phyloP scores from a whole-genome alignment of 371 early-diverging fungal species.

The Synchytrium microbalum region DNA sequence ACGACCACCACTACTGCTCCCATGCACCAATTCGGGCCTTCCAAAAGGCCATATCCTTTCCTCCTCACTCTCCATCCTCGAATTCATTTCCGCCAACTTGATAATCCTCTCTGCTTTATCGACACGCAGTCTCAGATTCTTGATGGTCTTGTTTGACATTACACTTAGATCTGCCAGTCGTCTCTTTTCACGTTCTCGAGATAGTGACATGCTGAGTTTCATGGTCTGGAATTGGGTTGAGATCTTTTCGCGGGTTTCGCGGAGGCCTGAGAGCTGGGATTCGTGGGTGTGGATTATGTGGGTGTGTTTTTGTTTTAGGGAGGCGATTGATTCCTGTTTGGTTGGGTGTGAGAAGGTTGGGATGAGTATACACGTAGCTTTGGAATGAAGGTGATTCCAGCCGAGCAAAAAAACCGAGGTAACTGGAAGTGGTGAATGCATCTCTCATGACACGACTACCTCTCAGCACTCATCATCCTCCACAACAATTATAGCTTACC shows the following conservation, averaged over 20 bases:
- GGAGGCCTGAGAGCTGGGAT: slow-evolving; percentile 28
- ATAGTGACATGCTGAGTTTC: slow-evolving; percentile 40
- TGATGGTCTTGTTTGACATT: slow-evolving; percentile 30
- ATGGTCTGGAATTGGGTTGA: slow-evolving; percentile 42
- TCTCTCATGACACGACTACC: no score
- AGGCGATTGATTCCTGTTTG: slow-evolving; percentile 36
- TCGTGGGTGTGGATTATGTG: slow-evolving; percentile 36
- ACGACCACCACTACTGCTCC: slow-evolving; percentile 8
- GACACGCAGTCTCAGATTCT: slow-evolving; percentile 34
- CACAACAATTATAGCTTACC: no score
- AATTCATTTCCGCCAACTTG: slow-evolving; percentile 48
- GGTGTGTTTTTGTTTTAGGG: slow-evolving; percentile 32
- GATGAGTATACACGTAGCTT: not conserved
- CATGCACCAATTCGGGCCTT: not conserved
- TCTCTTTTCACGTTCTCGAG: slow-evolving; percentile 37
- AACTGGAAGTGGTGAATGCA: no score
- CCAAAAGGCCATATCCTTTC: slow-evolving; percentile 39
- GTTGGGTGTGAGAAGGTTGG: not conserved
- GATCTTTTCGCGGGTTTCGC: slow-evolving; percentile 40
- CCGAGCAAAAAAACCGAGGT: not conserved
- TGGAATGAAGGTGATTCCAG: not conserved
- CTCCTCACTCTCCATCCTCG: slow-evolving; percentile 44
- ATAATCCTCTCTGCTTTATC: slow-evolving; percentile 46
- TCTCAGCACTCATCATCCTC: no score
- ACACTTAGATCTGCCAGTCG: slow-evolving; percentile 37